Conservation (phyloP, 805 yeast genomes). For the Cyberlindnera nakhonratchasimensis region DNA sequence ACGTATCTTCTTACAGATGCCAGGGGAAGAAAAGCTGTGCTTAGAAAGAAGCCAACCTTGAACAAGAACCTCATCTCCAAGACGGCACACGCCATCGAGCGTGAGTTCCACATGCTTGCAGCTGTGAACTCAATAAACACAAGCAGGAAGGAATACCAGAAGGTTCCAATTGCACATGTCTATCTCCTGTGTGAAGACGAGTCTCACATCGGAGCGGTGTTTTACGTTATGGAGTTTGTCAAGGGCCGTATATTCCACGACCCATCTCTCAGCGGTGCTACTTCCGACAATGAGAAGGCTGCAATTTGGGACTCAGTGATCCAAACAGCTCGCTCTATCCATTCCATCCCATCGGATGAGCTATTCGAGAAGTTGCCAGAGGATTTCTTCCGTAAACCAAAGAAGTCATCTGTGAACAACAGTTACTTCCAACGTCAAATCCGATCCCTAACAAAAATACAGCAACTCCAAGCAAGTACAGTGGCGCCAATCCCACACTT, state of each 20-base stretch:
- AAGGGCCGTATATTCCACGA: slow-evolving; percentile 54
- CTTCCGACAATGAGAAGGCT: slow-evolving; percentile 28
- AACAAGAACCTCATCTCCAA: slow-evolving; percentile 47
- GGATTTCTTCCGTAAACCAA: slow-evolving; percentile 34
- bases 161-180: slow-evolving; percentile 55
- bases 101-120: slow-evolving; percentile 52
- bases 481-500: slow-evolving; percentile 50
- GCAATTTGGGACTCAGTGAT: slow-evolving; percentile 47
- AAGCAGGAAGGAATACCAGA: slow-evolving; percentile 7
- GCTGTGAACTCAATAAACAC: slow-evolving; percentile 31
- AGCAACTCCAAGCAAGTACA: slow-evolving; percentile 33
- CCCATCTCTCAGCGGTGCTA: slow-evolving; percentile 39
- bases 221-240: slow-evolving; percentile 58
- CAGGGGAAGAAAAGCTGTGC: slow-evolving; percentile 39
- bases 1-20: slow-evolving; percentile 49
- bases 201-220: slow-evolving; percentile 48
- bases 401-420: slow-evolving; percentile 19
- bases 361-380: slow-evolving; percentile 43
- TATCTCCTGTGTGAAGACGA: slow-evolving; percentile 55
- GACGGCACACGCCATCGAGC: slow-evolving; percentile 60
- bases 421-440: slow-evolving; percentile 54
- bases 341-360: slow-evolving; percentile 42
- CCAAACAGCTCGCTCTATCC: slow-evolving; percentile 46
- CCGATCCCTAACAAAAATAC: slow-evolving; percentile 42
- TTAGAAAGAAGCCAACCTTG: slow-evolving; percentile 54